Base-by-base conservation (phyloP, 2,329 filamentous ascomycete species). In the Paraconiothyrium brasiliense region DNA sequence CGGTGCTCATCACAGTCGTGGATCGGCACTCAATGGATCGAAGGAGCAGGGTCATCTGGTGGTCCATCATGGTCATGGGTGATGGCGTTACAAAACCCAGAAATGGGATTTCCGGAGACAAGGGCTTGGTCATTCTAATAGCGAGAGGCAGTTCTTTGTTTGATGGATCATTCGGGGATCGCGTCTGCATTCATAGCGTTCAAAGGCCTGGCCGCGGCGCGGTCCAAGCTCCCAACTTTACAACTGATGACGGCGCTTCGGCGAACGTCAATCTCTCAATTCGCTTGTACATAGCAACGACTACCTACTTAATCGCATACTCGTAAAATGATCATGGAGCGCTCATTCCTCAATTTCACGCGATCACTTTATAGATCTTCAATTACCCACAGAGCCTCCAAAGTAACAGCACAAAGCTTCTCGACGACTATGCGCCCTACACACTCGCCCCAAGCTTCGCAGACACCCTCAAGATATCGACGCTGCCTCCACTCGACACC, bases 401-500 rank as follows among this genome's bases (percentile, higher is more conserved):
- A 11, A 37, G 9, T 4, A 20, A 22, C 54, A 3, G 9, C 16
- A 24, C 43, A 20, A 37, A 57, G 16, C 55, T 39, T 50, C 62
- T 50, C 52, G 30, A 2, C 50, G 22, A 48, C 52, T n/a, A 46
- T 54, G 20, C 51, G 52, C 52, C 27, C 24, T 27, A 35, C 60
- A 27, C 30, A 52, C 7, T 46, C 16, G 37, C 27, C 39, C 52
- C n/a, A 52, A 55, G 10, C 32, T 39, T 46, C 59, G 39, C 55
- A 24, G 24, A 52, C 37, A 13, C 37, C 20, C 34, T 24, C 60
- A 34, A 54, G 34, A 47, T 50, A 22, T n/a, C 20, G 30, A 27
- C 63, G 70, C 58, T 64, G 61, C 43, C 55, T 76, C 3, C 75
- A 76, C 63, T 67, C 64, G 14, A 67, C 71, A 16, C 46, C 59